A percentile compares a stretch with the other conserved stretches of the same genome.
phyloP scores from a whole-genome alignment of 1,284 basidiomycete species.

The Rhodotorula sp. region DNA sequence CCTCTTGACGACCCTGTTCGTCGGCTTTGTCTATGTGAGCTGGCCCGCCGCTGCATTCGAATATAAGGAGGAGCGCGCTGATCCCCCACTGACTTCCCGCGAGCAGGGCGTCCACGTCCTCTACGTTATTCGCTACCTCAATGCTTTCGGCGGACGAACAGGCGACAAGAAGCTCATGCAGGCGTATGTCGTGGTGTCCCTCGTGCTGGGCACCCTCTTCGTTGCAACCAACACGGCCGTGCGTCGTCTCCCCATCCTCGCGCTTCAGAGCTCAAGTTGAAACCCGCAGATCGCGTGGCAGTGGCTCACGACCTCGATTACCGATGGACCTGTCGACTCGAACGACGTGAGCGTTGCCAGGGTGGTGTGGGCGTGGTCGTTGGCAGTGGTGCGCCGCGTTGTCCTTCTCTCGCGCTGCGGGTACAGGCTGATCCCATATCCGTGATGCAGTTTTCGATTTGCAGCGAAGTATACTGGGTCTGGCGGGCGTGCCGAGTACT shows the following conservation, averaged over 20 bases:
- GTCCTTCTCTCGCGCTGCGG: not conserved
- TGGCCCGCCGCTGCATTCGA: not conserved
- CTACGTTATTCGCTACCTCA: not conserved
- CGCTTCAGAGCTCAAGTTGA: not conserved
- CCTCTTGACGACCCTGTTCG: no score
- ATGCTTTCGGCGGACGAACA: not conserved
- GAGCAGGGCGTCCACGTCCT: not conserved
- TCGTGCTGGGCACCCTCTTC: not conserved
- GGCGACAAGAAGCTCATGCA: not conserved
- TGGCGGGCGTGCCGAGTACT: not conserved
- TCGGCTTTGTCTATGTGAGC: not conserved
- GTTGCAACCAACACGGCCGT: not conserved
- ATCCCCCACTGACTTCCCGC: no score
- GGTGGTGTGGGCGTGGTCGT: not conserved
- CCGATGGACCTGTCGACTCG: not conserved
- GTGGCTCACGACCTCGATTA: not conserved
- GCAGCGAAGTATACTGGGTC: not conserved
- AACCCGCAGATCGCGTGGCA: not conserved
- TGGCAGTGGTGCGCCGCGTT: not conserved
- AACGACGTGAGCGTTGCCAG: no score
- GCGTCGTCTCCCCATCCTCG: not conserved
- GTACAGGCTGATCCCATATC: not conserved
- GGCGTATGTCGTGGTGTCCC: not conserved
- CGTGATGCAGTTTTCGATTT: not conserved
- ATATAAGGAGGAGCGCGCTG: not conserved